Evolutionary conservation across 371 early-diverging fungal species (phyloP).

Genomic region (Dinochytrium kinnereticum): DNA sequence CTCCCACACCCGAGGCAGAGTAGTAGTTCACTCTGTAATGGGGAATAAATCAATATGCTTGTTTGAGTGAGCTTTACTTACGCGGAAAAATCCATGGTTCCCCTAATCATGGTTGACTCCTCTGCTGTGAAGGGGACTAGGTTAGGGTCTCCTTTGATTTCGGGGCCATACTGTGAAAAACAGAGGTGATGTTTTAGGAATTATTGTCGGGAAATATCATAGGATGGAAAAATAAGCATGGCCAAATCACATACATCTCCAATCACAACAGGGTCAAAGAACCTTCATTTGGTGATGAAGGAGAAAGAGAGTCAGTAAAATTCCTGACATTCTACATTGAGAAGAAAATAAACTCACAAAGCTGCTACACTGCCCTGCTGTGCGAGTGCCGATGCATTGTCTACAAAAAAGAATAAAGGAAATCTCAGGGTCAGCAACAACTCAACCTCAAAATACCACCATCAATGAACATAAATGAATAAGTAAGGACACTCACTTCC

Average conservation of each 20-base stretch:
- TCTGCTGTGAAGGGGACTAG: slow-evolving; percentile 28
- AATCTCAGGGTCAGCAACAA: no score
- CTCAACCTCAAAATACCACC: neutral
- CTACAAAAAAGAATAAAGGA: neutral
- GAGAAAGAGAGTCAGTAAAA: slow-evolving; percentile 6
- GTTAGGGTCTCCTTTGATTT: neutral
- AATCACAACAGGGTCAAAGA: slow-evolving; percentile 1
- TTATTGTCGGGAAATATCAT: no score
- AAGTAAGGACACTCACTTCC: neutral
- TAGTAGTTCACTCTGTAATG: slow-evolving; percentile 14
- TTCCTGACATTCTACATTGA: neutral
- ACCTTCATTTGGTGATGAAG: neutral
- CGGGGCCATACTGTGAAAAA: slow-evolving; percentile 13
- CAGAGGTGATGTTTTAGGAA: no score
- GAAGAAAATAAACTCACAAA: no score
- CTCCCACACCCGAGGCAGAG: slow-evolving; percentile 4
- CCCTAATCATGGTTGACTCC: slow-evolving; percentile 26
- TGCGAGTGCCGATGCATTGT: neutral
- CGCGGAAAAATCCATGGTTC: slow-evolving; percentile 38
- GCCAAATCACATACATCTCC: slow-evolving; percentile 18
- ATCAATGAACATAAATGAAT: neutral
- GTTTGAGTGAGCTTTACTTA: slow-evolving; percentile 24
- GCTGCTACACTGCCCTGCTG: neutral
- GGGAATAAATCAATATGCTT: neutral
- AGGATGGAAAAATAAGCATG: no score